Evolutionary conservation across 352 stramenopile species (phyloP), one percentile per base, ranked within the genome.

Genomic region (Blastocystis sp.): DNA sequence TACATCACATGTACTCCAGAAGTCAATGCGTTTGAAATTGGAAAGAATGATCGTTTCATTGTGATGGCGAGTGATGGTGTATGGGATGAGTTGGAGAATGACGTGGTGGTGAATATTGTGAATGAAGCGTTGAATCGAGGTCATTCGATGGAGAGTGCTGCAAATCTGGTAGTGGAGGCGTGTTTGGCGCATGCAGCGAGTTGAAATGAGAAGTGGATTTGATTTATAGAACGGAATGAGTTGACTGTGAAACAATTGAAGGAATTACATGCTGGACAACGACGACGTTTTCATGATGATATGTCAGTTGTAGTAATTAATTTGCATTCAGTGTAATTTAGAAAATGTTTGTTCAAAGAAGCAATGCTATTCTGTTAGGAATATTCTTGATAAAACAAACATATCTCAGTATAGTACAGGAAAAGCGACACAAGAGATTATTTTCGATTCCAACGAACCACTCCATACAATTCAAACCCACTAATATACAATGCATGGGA

Each of bases 41-140:
- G 21, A 14, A 58, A 63, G 57, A 24, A 57, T 16, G 78, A 88
- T 58, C 77, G 88, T 71, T 89, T 88, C 39, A 35, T 90, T 6
- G 88, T 90, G 19, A 49, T 89, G 27, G 88, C 88, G 7, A 88
- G 63, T 43, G 88, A 89, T 54, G 88, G 88, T n/a, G 51, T 89
- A 19, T 89, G 88, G 88, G 88, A 89, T 61, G 51, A 87, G 54
- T 74, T 89, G 71, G 52, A 67, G 21, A 89, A 89, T 78, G 57
- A 89, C 67, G 21, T 65, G 16, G 69, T 75, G 6, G 66, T 66
- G 49, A 57, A 59, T 39, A 73, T 88, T 52, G 69, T 80, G 58
- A 29, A 27, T 37, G 67, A 80, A 37, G 39, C 43, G 27, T 37
- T 80, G 67, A 58, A 21, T 29, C 21, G 49, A 49, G 67, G 67